Evolutionary conservation across 352 stramenopile species (phyloP), one percentile per base, ranked within the genome.

Genomic region (Phytopythium delawarense): DNA sequence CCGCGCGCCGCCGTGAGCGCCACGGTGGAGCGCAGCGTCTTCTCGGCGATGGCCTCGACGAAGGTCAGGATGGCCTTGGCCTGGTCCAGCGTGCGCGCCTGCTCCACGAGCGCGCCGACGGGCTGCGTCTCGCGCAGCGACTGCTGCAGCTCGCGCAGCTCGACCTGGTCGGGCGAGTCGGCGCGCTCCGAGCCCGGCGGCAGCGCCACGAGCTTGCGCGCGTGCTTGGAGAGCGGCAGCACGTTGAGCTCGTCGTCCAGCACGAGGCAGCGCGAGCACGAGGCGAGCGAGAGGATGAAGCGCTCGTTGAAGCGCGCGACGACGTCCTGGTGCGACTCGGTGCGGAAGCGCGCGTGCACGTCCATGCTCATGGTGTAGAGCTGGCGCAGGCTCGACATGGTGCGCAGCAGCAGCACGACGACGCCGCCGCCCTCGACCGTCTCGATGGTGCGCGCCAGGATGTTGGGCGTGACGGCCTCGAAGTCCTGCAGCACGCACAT

Each of bases 171-270:
- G 42, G 84, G 75, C 12, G 73, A 76, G 49, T 89, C 76, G 50
- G 83, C 68, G 5, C 89, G 70, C 11, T 73, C 44, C 55, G 90
- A 76, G 20, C 74, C 71, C 6, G 83, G 82, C 13, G 84, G 80
- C 50, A 97, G 72, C 50, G 87, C 75, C 66, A 96, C 82, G 68
- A 98, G 91, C 64, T 95, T 92, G 54, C 81, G 82, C 62, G 98
- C 89, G 70, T 96, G 83, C 66, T 96, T 94, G 65, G 88, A 97
- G 45, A 99, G 86, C 0, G 98, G 97, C 55, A 99, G 84, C 57
- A 99, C 96, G 78, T 99, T 99, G 61, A 99, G 85, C 76, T 99
- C 97, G 69, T 99, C 98, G 65, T 99, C 98, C 57, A 99, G 92
- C 39, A 99, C 96, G 45, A 99, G 83, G 76, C 97, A 99, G 74